Base-by-base conservation (phyloP, 2,329 filamentous ascomycete genomes). In the Ilyonectria mors-panacis region DNA sequence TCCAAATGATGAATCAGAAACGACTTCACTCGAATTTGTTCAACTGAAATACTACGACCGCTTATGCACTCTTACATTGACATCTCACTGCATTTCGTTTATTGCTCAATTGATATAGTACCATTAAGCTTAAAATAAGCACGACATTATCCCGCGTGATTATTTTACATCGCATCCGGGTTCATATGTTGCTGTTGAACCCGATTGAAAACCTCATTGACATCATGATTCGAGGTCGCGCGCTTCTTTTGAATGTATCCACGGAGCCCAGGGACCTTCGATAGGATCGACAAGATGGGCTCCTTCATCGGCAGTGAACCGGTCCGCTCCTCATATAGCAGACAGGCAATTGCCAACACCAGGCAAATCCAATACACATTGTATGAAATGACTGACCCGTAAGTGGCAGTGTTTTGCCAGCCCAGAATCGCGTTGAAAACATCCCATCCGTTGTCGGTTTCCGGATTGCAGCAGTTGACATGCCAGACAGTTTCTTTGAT, bases 371-470 rank as follows among this genome's bases (percentile, higher is more conserved):
- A 97, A 84, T 97, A 97, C 13, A 95, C 66, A 77, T 95, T 96
- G 83, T 97, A 97, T 1, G 92, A 90, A 67, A 97, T 89, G 69
- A 97, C 92, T 1, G 93, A 94, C 56, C 94, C 93, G 75, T 95
- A 94, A 1, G 94, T 96, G 6, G 93, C 94, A 10, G 92, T 93
- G 82, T 97, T 97, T 67, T 90, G 88, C 94, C 94, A 94, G 51
- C 92, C 92, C 17, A 94, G 84, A 56, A 94, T 81, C 39, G 91
- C 86, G 74, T 93, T 93, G 84, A 94, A 93, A 66, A 93, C 87
- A 54, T 90, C 91, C 91, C 91, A 94, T 44, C 89, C 90, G 30
- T 90, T 90, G 70, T 91, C 88, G 45, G 89, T 78, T 63, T 87
- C 80, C 2, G 91, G 88, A 70, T 87, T 92, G 79, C 90, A 93